These are phyloP conservation scores for Phytophthora multivora DNA, from an alignment of 352 stramenopile species.

Conservation along the genomic window DNA sequence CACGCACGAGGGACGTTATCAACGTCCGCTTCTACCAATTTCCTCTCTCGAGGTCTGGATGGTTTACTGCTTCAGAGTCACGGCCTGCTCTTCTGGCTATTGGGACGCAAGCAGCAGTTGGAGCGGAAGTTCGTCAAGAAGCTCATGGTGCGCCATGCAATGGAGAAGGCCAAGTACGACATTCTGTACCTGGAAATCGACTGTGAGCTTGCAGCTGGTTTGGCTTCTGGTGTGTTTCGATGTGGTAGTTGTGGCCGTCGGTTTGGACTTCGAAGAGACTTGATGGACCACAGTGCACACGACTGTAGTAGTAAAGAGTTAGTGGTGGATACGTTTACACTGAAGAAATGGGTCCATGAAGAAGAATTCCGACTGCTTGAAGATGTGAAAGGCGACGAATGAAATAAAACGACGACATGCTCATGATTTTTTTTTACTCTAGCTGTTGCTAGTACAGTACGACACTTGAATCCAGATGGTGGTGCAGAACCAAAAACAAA, in stretches of 20 bases:
- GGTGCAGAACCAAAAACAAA: too few relatives aligned
- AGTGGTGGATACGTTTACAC: constrained; percentile 45
- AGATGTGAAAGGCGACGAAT: constrained; percentile 13
- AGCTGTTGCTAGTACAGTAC: background rate
- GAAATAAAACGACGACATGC: background rate
- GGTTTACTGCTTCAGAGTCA: constrained; percentile 46
- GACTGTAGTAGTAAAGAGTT: constrained; percentile 21
- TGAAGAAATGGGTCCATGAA: constrained; percentile 47
- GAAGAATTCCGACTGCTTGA: constrained; percentile 51
- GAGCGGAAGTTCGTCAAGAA: constrained; percentile 63
- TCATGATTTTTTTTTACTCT: background rate
- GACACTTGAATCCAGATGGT: background rate
- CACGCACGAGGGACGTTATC: constrained; percentile 17
- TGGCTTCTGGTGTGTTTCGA: constrained; percentile 13
- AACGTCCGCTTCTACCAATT: constrained; percentile 39
- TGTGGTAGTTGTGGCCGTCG: constrained; percentile 39
- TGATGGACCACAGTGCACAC: constrained; percentile 33
- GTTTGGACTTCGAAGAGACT: constrained; percentile 43
- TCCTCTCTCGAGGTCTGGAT: constrained; percentile 39
- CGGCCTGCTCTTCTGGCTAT: constrained; percentile 51
- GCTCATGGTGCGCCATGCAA: constrained; percentile 37
- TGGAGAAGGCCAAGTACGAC: constrained; percentile 33
- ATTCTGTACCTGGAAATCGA: constrained; percentile 25
- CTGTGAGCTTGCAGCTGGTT: background rate
- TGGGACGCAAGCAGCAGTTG: constrained; percentile 48